A percentile compares a stretch with the other conserved stretches of the same genome.
These are phyloP conservation scores for Geum urbanum DNA, from an alignment of 306 rosid species.

Conservation along the genomic window DNA sequence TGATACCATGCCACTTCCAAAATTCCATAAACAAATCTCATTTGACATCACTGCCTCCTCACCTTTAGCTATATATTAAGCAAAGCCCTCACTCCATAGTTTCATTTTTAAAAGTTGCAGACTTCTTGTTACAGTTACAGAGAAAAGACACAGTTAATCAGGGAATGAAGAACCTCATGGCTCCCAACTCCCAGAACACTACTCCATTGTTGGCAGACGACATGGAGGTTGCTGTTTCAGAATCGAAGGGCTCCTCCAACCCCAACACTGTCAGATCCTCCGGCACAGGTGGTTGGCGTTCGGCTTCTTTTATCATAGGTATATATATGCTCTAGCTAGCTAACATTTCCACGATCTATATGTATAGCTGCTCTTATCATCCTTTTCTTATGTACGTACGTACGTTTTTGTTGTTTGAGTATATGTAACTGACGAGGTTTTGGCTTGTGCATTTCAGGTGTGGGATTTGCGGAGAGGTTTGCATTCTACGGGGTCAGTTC, in stretches of 20 bases:
- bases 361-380: background rate
- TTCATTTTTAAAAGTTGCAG: background rate
- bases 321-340: background rate
- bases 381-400: background rate
- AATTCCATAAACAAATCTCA: background rate
- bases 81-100: background rate
- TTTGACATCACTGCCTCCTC: background rate
- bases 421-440: background rate
- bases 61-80: background rate
- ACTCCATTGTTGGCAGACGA: conserved; percentile 15
- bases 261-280: conserved; percentile 13
- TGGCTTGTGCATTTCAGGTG: conserved; percentile 16
- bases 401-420: background rate
- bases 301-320: conserved; percentile 40
- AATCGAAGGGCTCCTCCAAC: background rate
- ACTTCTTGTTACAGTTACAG: background rate
- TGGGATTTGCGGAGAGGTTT: conserved; percentile 49
- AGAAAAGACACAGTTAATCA: background rate
- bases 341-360: background rate
- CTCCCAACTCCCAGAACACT: background rate
- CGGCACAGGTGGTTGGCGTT: conserved; percentile 47
- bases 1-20: background rate
- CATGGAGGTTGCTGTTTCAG: conserved; percentile 29
- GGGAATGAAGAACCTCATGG: background rate
- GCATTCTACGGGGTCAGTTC: conserved; percentile 36